These are phyloP conservation scores for Phalaenopsis hybrid DNA, from an alignment of 116 monocot species.

Conservation along the genomic window DNA sequence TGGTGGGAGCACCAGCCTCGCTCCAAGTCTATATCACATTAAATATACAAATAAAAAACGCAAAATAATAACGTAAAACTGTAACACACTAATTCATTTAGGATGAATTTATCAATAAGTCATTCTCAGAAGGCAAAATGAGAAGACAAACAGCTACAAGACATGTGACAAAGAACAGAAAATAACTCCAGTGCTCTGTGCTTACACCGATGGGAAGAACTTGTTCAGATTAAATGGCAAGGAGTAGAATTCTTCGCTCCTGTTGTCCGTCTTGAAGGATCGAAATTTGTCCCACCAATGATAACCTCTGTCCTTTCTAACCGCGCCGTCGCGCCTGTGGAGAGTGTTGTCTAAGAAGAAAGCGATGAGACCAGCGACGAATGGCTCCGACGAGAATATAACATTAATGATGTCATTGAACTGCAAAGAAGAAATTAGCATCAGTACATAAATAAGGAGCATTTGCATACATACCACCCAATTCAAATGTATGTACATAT, in stretches of 20 bases:
- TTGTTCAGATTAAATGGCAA: constrained; percentile 91
- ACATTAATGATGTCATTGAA: constrained; percentile 94
- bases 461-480: too few species aligned
- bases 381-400: constrained; percentile 83
- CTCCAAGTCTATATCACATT: too few species aligned
- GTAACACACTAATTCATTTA: constrained; percentile 7
- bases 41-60: constrained; percentile 17
- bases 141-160: neutral
- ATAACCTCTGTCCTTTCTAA: constrained; percentile 72
- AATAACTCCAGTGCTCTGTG: neutral
- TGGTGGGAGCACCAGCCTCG: too few species aligned
- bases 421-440: constrained; percentile 25
- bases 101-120: constrained; percentile 8
- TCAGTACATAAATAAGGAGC: too few species aligned
- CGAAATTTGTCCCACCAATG: constrained; percentile 97
- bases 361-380: constrained; percentile 76
- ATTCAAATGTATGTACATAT: too few species aligned
- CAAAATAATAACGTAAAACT: neutral
- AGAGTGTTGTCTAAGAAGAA: constrained; percentile 87
- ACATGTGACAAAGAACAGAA: neutral
- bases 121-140: constrained; percentile 4
- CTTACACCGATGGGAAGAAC: constrained; percentile 89
- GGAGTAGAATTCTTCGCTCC: constrained; percentile 96
- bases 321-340: constrained; percentile 33
- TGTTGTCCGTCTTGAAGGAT: constrained; percentile 68